Conservation (phyloP, 345 rosid genomes). For the Euphorbia lathyris region DNA sequence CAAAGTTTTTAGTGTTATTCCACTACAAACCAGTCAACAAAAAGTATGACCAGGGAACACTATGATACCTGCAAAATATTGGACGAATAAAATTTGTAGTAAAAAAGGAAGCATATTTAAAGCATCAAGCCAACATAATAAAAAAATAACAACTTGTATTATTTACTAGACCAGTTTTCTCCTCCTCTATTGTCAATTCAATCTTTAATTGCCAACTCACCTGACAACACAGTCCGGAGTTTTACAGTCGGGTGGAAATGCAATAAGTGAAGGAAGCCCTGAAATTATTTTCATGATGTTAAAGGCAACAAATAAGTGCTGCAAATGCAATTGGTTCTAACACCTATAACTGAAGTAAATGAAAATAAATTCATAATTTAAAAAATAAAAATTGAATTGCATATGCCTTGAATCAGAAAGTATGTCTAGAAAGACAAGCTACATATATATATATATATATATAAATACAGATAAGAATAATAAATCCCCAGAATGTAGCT, state of each 20-base stretch:
- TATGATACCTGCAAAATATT: not conserved
- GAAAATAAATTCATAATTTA: not conserved
- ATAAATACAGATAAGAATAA: not conserved
- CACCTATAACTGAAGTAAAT: not conserved
- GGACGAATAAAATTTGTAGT: not conserved
- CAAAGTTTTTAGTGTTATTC: constrained; percentile 1
- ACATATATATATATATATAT: not conserved
- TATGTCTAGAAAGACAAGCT: not conserved
- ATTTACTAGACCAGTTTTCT: not conserved
- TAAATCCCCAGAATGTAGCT: not conserved
- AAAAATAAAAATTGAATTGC: not conserved
- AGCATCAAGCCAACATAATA: not conserved
- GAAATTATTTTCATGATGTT: constrained; percentile 29
- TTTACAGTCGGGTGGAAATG: constrained; percentile 74
- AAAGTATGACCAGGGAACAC: not conserved
- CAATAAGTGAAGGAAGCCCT: constrained; percentile 81
- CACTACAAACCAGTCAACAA: constrained; percentile 8
- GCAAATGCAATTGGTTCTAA: not conserved
- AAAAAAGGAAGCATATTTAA: not conserved
- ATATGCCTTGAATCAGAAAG: not conserved
- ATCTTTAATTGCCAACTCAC: constrained; percentile 40
- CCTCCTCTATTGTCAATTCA: not conserved
- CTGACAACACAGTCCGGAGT: constrained; percentile 58
- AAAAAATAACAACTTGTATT: not conserved
- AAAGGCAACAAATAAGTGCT: constrained; percentile 16